A percentile compares a stretch with the other conserved stretches of the same genome.
Evolutionary conservation across 148 eudicot species (phyloP).

Genomic region (Amaranthus hypochondriacus): DNA sequence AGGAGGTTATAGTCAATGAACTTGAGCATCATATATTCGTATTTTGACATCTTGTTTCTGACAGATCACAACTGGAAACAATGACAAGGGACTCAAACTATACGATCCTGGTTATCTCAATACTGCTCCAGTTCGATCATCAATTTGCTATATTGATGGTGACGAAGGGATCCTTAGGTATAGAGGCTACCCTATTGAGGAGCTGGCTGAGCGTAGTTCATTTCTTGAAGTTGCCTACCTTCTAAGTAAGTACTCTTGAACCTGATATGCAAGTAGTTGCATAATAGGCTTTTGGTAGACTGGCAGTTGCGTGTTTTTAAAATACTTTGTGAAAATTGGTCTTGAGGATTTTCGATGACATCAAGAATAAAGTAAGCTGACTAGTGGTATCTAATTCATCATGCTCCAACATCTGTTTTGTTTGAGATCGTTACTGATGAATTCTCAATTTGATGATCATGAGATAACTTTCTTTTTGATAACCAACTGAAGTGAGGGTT

Average conservation of each 20-base stretch:
- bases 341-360: neutral
- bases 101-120: slow-evolving; percentile 99
- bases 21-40: neutral
- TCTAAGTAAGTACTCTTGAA: slow-evolving; percentile 48
- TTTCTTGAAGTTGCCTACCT: slow-evolving; percentile 93
- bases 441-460: neutral
- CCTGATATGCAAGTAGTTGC: slow-evolving; percentile 2
- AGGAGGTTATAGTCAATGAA: neutral
- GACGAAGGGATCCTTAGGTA: slow-evolving; percentile 97
- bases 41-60: neutral
- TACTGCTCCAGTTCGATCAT: slow-evolving; percentile 92
- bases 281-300: neutral
- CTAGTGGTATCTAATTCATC: neutral
- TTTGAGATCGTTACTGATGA: neutral
- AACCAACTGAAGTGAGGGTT: neutral
- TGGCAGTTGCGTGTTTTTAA: neutral
- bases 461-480: no score
- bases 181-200: slow-evolving; percentile 94
- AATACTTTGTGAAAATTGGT: neutral
- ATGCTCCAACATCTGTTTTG: neutral
- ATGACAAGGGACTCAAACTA: slow-evolving; percentile 92
- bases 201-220: slow-evolving; percentile 89
- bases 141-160: slow-evolving; percentile 97
- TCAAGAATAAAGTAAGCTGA: neutral
- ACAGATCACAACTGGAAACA: slow-evolving; percentile 79